Evolutionary conservation across 768 basidiomycete genomes (phyloP).

Genomic region (Gloeostereum incarnatum): DNA sequence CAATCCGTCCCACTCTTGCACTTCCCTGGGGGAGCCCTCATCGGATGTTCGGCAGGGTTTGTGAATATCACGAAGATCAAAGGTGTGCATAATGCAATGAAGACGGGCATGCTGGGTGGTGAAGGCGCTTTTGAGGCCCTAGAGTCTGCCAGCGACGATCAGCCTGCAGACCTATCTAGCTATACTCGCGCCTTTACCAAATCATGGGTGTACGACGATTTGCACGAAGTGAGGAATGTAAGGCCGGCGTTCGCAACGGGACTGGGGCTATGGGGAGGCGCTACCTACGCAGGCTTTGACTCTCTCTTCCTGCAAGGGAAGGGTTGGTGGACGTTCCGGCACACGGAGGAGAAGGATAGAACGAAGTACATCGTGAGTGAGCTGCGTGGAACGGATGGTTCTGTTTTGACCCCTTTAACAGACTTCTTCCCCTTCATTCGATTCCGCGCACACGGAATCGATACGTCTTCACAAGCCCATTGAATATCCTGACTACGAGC

Average conservation of each 20-base stretch:
- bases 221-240: conserved; percentile 86
- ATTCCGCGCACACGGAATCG: conserved; percentile 63
- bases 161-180: conserved; percentile 1
- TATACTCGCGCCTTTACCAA: conserved; percentile 36
- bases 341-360: conserved; percentile 29
- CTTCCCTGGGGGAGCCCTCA: conserved; percentile 91
- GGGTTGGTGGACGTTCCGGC: conserved; percentile 88
- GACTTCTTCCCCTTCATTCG: conserved; percentile 26
- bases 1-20: conserved; percentile 79
- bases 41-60: conserved; percentile 95
- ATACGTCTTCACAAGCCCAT: conserved; percentile 66
- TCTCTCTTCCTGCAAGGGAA: conserved; percentile 76
- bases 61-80: conserved; percentile 98
- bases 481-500: conserved; percentile 78
- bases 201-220: conserved; percentile 82
- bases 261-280: conserved; percentile 80
- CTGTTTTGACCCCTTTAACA: not conserved
- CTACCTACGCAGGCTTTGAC: conserved; percentile 85
- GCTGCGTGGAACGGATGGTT: not conserved
- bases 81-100: conserved; percentile 98
- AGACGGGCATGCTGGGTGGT: conserved; percentile 95
- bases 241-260: conserved; percentile 80
- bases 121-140: conserved; percentile 74
- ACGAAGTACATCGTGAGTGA: conserved; percentile 16
- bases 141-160: conserved; percentile 9